Base-by-base conservation (phyloP, 768 basidiomycete genomes). In the Psilocybe azurescens region DNA sequence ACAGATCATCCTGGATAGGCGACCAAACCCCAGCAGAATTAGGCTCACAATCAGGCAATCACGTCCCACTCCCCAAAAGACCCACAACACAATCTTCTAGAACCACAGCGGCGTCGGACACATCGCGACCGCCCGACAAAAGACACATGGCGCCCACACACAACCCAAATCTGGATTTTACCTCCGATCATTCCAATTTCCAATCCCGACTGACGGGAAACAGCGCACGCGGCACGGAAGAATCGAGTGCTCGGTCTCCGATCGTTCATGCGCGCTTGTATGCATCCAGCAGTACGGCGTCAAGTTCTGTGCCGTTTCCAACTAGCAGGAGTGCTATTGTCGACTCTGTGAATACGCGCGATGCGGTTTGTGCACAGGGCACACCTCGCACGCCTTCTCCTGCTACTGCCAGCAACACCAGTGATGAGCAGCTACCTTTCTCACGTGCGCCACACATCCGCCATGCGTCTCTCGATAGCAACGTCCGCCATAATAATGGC, bases 201-300 rank as follows among this genome's bases (percentile, higher is more conserved):
- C 51, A 52, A 30, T 52, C 33, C 28, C 6, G 30, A 3, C 16
- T 13, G 33, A 20, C 33, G 38, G 33, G 33, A 36, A 54, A 11
- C 29, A 30, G 13, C 33, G 33, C 53, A 54, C 53, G 53, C 53
- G 53, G 53, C 53, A 29, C 53, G 53, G 53, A 54, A 54, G 53
- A 11, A 54, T 36, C 53, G 33, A 11, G 38, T 39, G 38, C 38
- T 39, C 41, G 2, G 14, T 11, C 5, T 13, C 16, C 36, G 33
- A 54, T 14, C 53, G 18, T n/a, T 10, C 29, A 36, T 30, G 53
- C 32, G 53, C 41, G 41, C n/a, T 14, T 7, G 14, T 16, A 44
- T 11, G 41, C 41, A 14, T 44, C 41, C 14, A 44, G 10, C 41
- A 11, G 33, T 36, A 11, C 33, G 6, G 33, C 33, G 11, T 11